phyloP scores from a whole-genome alignment of 2,329 filamentous ascomycete species.

The Leptosphaerulina australis region DNA sequence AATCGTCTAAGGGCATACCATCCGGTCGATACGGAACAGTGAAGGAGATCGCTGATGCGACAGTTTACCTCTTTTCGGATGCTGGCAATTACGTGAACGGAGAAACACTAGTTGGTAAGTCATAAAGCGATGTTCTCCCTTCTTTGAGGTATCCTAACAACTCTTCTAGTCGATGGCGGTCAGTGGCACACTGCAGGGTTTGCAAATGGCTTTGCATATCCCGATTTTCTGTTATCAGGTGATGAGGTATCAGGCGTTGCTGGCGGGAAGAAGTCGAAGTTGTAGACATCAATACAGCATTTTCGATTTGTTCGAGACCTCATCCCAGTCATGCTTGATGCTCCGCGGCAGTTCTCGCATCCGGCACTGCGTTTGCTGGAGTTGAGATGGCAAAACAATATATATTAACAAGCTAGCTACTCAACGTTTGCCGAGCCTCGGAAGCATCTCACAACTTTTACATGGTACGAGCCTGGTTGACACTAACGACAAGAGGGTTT shows the following conservation, averaged over 20 bases:
- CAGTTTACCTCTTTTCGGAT: conserved; percentile 85
- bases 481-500: not conserved
- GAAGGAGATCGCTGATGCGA: conserved; percentile 90
- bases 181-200: conserved; percentile 54
- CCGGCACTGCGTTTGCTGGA: not conserved
- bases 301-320: not conserved
- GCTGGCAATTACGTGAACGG: conserved; percentile 87
- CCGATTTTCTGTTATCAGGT: conserved; percentile 64
- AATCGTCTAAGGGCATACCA: conserved; percentile 60
- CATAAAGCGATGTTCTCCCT: not conserved
- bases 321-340: not conserved
- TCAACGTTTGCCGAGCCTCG: not conserved
- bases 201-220: conserved; percentile 57
- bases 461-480: not conserved
- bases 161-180: conserved; percentile 57
- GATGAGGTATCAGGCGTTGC: conserved; percentile 62
- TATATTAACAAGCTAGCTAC: not conserved
- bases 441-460: not conserved
- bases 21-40: conserved; percentile 77
- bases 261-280: conserved; percentile 62
- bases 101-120: conserved; percentile 75
- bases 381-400: not conserved
- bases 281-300: conserved; percentile 42
- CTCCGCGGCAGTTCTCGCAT: not conserved
- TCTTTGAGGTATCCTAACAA: conserved; percentile 21